Base-by-base conservation (phyloP, 495 filamentous ascomycete species). In the Astrothelium subdiscretum region DNA sequence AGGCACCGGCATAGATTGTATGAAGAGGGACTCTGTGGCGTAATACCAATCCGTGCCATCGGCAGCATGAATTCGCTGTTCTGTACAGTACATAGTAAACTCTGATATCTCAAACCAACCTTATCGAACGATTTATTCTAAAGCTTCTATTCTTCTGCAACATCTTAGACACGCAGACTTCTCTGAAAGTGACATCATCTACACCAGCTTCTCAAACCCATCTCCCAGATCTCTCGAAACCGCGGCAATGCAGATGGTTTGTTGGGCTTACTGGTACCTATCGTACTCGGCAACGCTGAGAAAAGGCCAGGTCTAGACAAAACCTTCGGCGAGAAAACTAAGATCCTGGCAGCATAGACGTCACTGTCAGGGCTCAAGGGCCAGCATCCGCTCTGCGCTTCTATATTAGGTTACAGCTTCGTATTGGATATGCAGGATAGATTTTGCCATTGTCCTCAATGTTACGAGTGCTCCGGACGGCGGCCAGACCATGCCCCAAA, bases 1-100 rank as follows among this genome's bases (percentile, higher is more conserved):
- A 61, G 59, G 48, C 48, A 54, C 24, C 48, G 24, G 48, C 48
- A 54, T 54, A 54, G 24, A 54, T 29, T 8, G 24, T 54, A 48
- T 29, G 24, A 54, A 29, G 12, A 54, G 48, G 5, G 42, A 10
- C 6, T 20, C 18, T 20, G 18, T 11, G 18, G 20, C 18, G 13
- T 48, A 3, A 8, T 48, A 18, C 11, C 18, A n/a, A n/a, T 48
- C 11, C 42, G 20, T 15, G 6, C 15, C 35, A 40, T 15, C 15
- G 6, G 6, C 6, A 6, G 35, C 35, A 40, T 40, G 35, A 40
- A 40, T 6, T 40, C 15, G 35, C 15, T 40, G 35, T 6, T 40
- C 35, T n/a, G n/a, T n/a, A n/a, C 35, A 38, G 15, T 38, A 15
- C 35, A 38, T 15, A 6, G 35, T 6, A 38, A 38, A 6, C 5